Conservation (phyloP, 192 early-diverging fungal species). For the Borealophlyctis nickersoniae region DNA sequence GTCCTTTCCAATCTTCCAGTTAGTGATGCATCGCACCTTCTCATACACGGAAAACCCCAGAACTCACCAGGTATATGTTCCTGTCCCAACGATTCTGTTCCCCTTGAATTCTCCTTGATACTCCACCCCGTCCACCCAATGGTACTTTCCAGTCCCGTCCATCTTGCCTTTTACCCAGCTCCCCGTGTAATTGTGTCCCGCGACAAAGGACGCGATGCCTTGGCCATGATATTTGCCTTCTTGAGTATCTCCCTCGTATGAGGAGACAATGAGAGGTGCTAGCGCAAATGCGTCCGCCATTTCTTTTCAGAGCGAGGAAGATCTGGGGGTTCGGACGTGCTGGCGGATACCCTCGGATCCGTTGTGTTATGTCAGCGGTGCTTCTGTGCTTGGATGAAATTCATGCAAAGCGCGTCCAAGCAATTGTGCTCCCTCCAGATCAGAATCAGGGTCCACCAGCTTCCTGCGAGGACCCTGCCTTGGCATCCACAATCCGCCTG, state of each 20-base stretch:
- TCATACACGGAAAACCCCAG: neutral
- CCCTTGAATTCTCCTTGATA: conserved; percentile 44
- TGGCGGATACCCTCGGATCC: too few relatives aligned
- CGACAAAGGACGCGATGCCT: conserved; percentile 33
- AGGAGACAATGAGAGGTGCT: conserved; percentile 12
- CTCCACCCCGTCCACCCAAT: conserved; percentile 40
- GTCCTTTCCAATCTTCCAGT: conserved; percentile 27
- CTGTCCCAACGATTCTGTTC: conserved; percentile 45
- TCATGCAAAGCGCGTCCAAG: too few relatives aligned
- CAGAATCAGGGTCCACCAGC: too few relatives aligned
- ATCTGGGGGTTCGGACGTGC: too few relatives aligned
- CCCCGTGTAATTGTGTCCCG: conserved; percentile 39
- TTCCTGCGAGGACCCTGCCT: too few relatives aligned
- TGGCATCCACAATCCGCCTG: too few relatives aligned
- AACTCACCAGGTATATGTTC: conserved; percentile 43
- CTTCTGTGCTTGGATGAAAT: too few relatives aligned
- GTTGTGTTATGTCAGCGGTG: too few relatives aligned
- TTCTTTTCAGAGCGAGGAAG: too few relatives aligned
- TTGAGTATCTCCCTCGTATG: conserved; percentile 5
- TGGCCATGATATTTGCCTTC: conserved; percentile 26
- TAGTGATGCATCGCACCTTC: neutral
- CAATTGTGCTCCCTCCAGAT: too few relatives aligned
- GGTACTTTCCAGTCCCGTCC: conserved; percentile 44
- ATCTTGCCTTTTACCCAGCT: conserved; percentile 38
- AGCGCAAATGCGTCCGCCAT: conserved; percentile 9